Conservation (phyloP, 495 filamentous ascomycete species). For the Aspergillus ostianus region DNA sequence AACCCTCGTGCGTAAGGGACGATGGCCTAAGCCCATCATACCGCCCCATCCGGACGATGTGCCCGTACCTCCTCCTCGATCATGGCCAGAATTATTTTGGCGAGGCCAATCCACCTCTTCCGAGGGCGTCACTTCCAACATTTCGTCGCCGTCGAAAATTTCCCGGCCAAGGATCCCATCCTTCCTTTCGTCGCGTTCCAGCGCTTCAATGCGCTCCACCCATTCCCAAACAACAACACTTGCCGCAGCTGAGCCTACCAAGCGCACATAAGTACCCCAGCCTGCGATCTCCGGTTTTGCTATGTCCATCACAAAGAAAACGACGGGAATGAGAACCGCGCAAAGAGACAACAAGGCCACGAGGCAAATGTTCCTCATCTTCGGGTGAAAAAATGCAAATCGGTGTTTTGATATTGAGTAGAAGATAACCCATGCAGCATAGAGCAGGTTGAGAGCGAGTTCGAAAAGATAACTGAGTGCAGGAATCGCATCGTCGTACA, state of each 20-base stretch:
- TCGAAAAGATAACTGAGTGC: slow-evolving; percentile 94
- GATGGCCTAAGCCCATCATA: slow-evolving; percentile 40
- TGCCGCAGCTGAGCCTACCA: slow-evolving; percentile 94
- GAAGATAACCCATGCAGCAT: slow-evolving; percentile 94
- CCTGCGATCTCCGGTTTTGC: slow-evolving; percentile 81
- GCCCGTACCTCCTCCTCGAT: slow-evolving; percentile 38
- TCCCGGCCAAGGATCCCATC: slow-evolving; percentile 93
- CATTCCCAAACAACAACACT: slow-evolving; percentile 99
- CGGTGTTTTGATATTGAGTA: slow-evolving; percentile 89
- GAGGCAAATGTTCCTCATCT: slow-evolving; percentile 88
- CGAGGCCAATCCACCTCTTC: slow-evolving; percentile 56
- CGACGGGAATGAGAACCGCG: slow-evolving; percentile 82
- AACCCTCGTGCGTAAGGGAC: slow-evolving; percentile 38
- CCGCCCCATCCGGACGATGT: slow-evolving; percentile 46
- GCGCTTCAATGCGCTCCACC: slow-evolving; percentile 96
- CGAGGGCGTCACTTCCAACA: slow-evolving; percentile 73
- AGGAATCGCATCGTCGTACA: slow-evolving; percentile 85
- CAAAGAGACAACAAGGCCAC: slow-evolving; percentile 78
- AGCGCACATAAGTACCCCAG: slow-evolving; percentile 96
- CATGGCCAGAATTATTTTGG: slow-evolving; percentile 32
- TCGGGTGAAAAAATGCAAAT: slow-evolving; percentile 88
- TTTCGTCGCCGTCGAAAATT: slow-evolving; percentile 95
- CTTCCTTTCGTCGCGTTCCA: slow-evolving; percentile 94
- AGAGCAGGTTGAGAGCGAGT: slow-evolving; percentile 81
- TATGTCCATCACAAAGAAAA: slow-evolving; percentile 95